Conservation (phyloP, 2,329 filamentous ascomycete species). For the Tolypocladium capitatum region DNA sequence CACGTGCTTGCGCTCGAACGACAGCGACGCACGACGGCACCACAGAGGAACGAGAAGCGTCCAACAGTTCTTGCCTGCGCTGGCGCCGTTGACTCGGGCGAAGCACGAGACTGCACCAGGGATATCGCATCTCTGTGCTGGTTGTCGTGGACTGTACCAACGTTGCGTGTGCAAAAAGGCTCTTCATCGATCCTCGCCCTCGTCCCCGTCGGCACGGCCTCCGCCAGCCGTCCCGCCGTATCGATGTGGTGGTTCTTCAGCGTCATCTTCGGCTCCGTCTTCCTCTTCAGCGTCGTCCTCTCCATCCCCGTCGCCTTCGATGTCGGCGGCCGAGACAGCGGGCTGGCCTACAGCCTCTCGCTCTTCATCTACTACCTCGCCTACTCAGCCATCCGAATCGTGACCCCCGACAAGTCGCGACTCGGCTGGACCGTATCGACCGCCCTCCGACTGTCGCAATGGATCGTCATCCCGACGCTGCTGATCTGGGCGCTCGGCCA, state of each 20-base stretch:
- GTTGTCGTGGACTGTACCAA: background rate
- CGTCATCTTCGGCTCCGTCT: conserved; percentile 66
- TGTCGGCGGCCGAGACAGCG: conserved; percentile 88
- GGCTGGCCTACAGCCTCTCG: conserved; percentile 82
- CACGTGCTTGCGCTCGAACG: background rate
- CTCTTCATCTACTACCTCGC: conserved; percentile 84
- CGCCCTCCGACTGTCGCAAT: conserved; percentile 65
- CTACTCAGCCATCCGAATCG: conserved; percentile 68
- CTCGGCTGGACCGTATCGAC: conserved; percentile 59
- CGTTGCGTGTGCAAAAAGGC: background rate
- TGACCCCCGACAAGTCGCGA: conserved; percentile 66
- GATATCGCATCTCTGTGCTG: background rate
- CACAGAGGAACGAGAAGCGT: background rate
- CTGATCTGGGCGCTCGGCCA: conserved; percentile 93
- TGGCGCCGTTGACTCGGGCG: background rate
- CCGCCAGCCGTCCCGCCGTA: conserved; percentile 17
- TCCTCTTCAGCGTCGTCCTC: conserved; percentile 84
- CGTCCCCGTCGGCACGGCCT: conserved; percentile 11
- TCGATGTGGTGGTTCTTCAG: conserved; percentile 75
- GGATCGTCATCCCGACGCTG: conserved; percentile 70
- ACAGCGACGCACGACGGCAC: background rate
- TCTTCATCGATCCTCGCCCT: background rate
- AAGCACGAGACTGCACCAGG: background rate
- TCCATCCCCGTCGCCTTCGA: conserved; percentile 96
- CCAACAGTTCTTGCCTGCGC: background rate